phyloP scores from a whole-genome alignment of 495 filamentous ascomycete species.

The Cladorrhinum samala region DNA sequence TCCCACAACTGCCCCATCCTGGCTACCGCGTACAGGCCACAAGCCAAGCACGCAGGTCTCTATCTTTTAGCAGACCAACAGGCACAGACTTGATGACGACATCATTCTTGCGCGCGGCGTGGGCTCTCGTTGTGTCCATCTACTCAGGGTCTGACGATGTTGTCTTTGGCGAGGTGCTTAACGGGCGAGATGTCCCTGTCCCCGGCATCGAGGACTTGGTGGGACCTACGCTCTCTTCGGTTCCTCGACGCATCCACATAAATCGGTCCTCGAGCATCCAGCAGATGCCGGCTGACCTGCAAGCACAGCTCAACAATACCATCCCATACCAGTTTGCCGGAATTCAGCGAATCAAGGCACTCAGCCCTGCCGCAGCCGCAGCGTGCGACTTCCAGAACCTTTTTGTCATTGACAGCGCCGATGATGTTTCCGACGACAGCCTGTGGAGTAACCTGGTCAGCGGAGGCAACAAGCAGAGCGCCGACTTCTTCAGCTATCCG shows the following conservation, averaged over 20 bases:
- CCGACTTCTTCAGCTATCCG: conserved; percentile 21
- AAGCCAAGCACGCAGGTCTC: conserved; percentile 5
- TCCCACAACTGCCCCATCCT: conserved; percentile 23
- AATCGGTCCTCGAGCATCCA: conserved; percentile 21
- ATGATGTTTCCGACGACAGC: conserved; percentile 12
- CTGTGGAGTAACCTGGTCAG: conserved; percentile 17
- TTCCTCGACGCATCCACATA: conserved; percentile 48
- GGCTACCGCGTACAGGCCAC: conserved; percentile 18
- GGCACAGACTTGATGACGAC: conserved; percentile 20
- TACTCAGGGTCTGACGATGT: conserved; percentile 30
- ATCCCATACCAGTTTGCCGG: conserved; percentile 55
- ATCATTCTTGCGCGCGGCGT: conserved; percentile 33
- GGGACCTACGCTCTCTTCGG: conserved; percentile 52
- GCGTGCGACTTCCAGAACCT: conserved; percentile 58
- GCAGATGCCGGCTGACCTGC: conserved; percentile 37
- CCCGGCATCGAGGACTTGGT: conserved; percentile 40
- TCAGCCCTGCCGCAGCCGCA: conserved; percentile 45
- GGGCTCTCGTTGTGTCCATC: conserved; percentile 29
- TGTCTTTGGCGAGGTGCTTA: conserved; percentile 51
- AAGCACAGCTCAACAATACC: conserved; percentile 41
- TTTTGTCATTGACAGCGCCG: conserved; percentile 46
- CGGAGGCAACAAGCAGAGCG: conserved; percentile 17
- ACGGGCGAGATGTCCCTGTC: conserved; percentile 42
- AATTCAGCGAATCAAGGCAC: conserved; percentile 52
- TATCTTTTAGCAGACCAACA: conserved; percentile 11